Evolutionary conservation across 768 basidiomycete genomes (phyloP), one percentile per base, ranked within the genome.

Genomic region (Melanogaster broomeanus): DNA sequence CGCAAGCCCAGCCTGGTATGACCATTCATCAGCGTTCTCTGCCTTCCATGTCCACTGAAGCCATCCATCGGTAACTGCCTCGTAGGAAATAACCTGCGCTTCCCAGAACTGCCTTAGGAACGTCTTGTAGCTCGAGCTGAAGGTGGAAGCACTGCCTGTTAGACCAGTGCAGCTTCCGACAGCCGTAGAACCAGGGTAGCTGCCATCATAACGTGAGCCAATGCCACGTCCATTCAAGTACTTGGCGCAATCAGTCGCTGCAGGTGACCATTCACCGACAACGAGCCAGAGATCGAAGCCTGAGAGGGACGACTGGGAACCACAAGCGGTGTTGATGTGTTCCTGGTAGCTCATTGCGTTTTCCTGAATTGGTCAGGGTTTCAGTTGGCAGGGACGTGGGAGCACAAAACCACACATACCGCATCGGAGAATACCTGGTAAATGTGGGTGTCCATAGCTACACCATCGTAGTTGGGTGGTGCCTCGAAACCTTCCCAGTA

Each of bases 191-290:
- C 88, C 91, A 5, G 78, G 66, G 56, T 69, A 82, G 6, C 81
- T 71, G 25, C 89, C 89, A 51, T 79, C 84, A 57, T 80, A 85
- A 37, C 87, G 74, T 6, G 86, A 76, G 3, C 88, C 86, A 35
- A 75, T 57, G 3, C 89, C 90, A 39, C 90, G 83, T 3, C 93
- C 93, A 58, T 95, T 95, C 42, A 97, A 74, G 40, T 69, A 72
- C 31, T 13, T 61, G 41, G 69, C 69, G 57, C 90, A 90, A 61
- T 91, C 91, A 7, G 81, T 92, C 45, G 78, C 71, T 2, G 87
- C 88, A 3, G 89, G 80, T 1, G 88, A 84, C 85, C 90, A 97
- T 72, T 97, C 93, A 37, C 93, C 93, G 22, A 93, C 90, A 39
- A 93, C 75, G 15, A 82, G 77, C 93, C 90, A 93, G 24, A 94